Evolutionary conservation across 2,329 filamentous ascomycete species (phyloP), one percentile per base, ranked within the genome.

Genomic region (Sclerotinia trifoliorum): DNA sequence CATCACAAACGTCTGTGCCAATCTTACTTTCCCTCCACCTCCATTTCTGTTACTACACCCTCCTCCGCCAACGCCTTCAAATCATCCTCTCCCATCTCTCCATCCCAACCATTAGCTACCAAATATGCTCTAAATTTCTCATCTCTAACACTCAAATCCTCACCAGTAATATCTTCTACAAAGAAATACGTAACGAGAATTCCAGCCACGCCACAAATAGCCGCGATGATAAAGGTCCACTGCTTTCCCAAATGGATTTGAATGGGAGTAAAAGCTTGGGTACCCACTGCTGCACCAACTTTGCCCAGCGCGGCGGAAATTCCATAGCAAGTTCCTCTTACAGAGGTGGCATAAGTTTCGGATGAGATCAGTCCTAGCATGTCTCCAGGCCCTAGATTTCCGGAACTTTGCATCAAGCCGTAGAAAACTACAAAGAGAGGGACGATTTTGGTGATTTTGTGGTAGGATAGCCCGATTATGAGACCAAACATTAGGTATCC

Each of bases 401-500:
- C 82, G 1, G 79, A 81, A 32, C 79, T 80, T 70, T 83, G 81
- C 79, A 85, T 82, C 5, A 85, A 74, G 0, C 83, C 83, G 70
- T 85, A 85, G 68, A 85, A 80, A 21, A 85, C 78, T 15, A 85
- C 79, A 71, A 85, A 85, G 5, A 83, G 78, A 0, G 83, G 82
- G 4, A 85, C 74, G 60, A 83, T 82, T n/a, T 80, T 78, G 19
- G 80, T 82, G 70, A 85, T 80, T 51, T 79, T 75, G 49, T 82
- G 75, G 70, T 83, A 85, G 1, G 82, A 76, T 57, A 80, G 79
- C 26, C 84, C 83, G 58, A 85, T 83, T 61, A 84, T 82, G 44
- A 85, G 78, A 1, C 83, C 83, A 65, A 85, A 83, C 52, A 85
- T 75, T 11, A 84, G 74, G 66, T 85, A 84, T 21, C 83, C 82